A percentile compares a stretch with the other conserved stretches of the same genome.
Conservation (phyloP, 345 rosid genomes). For the Alliaria petiolata region DNA sequence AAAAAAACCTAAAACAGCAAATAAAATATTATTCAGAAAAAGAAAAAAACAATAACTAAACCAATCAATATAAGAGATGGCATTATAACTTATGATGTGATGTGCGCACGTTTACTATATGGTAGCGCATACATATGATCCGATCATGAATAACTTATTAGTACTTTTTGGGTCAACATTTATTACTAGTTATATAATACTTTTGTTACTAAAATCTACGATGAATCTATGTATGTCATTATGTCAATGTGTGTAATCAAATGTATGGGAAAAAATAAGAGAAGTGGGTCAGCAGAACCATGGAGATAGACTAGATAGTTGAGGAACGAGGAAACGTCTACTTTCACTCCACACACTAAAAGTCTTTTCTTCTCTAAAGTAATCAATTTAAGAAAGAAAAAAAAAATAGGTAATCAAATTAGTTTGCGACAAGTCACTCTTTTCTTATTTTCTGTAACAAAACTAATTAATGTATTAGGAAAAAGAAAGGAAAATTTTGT, state of each 20-base stretch:
- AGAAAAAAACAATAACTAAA: too few relatives aligned
- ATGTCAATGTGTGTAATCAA: neutral
- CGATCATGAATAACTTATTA: neutral
- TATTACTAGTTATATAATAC: neutral
- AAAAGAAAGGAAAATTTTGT: too few relatives aligned
- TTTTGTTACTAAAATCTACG: neutral
- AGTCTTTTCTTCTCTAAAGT: neutral
- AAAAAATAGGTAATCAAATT: neutral
- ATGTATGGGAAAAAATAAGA: neutral
- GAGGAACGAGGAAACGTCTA: constrained; percentile 33
- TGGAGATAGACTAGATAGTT: constrained; percentile 21
- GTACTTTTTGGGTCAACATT: constrained; percentile 8
- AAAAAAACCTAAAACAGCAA: too few relatives aligned
- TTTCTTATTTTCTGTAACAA: neutral
- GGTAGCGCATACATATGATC: constrained; percentile 20
- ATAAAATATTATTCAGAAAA: too few relatives aligned
- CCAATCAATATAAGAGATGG: constrained; percentile 3
- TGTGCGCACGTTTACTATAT: constrained; percentile 22
- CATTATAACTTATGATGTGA: neutral
- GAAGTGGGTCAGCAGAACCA: constrained; percentile 31
- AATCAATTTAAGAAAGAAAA: neutral
- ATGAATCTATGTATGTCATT: constrained; percentile 1
- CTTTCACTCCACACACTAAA: constrained; percentile 23
- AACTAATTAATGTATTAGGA: neutral
- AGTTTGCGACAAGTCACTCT: constrained; percentile 8